phyloP scores from a whole-genome alignment of 768 basidiomycete genomes.

The Mycena olivaceomarginata region DNA sequence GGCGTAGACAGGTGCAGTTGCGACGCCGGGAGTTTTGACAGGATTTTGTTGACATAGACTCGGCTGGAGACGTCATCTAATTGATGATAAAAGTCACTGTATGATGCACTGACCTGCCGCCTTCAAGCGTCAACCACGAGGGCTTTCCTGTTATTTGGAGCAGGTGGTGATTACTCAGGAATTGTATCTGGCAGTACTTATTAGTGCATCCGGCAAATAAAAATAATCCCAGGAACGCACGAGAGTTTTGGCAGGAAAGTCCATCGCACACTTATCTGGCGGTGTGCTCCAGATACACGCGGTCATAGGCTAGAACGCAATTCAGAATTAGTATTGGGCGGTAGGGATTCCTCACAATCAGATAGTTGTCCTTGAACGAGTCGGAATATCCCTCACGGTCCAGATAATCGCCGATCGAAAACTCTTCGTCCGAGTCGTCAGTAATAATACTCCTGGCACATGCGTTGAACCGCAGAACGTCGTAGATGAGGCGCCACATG shows the following conservation, averaged over 20 bases:
- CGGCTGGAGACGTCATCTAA: slow-evolving; percentile 60
- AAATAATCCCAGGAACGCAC: slow-evolving; percentile 52
- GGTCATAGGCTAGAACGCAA: slow-evolving; percentile 79
- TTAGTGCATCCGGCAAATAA: background rate
- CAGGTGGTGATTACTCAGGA: slow-evolving; percentile 85
- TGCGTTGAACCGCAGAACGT: slow-evolving; percentile 84
- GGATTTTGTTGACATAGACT: slow-evolving; percentile 79
- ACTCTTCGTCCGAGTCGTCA: slow-evolving; percentile 60
- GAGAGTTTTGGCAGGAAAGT: slow-evolving; percentile 83
- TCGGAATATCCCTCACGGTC: slow-evolving; percentile 78
- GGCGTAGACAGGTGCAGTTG: slow-evolving; percentile 78
- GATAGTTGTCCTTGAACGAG: slow-evolving; percentile 83
- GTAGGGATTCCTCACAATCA: slow-evolving; percentile 70
- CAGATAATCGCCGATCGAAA: slow-evolving; percentile 78
- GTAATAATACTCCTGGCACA: slow-evolving; percentile 72
- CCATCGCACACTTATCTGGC: slow-evolving; percentile 79
- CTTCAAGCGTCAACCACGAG: slow-evolving; percentile 82
- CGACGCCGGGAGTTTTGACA: slow-evolving; percentile 69
- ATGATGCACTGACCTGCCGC: slow-evolving; percentile 74
- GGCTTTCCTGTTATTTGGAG: slow-evolving; percentile 84
- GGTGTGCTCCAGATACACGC: slow-evolving; percentile 90
- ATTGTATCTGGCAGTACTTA: slow-evolving; percentile 68
- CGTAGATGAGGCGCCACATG: slow-evolving; percentile 86
- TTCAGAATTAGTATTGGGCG: slow-evolving; percentile 18
- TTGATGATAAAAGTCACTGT: background rate